phyloP scores from a whole-genome alignment of 345 rosid species.

The Eucalyptus camaldulensis region DNA sequence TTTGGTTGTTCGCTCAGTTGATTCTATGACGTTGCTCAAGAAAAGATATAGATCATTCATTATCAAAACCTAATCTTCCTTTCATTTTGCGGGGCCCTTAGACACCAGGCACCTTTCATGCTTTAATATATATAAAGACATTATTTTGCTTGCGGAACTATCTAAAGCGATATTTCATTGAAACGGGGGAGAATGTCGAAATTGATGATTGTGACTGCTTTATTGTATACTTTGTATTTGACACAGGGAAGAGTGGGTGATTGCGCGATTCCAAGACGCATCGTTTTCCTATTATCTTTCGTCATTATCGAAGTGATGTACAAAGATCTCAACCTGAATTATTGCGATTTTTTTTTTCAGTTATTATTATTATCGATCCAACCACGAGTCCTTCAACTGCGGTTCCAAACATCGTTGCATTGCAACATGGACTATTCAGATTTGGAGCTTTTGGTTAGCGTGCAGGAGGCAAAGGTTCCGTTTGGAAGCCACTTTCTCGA shows the following conservation, averaged over 20 bases:
- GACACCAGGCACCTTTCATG: background rate
- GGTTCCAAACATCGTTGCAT: background rate
- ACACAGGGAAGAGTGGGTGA: background rate
- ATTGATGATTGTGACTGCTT: background rate
- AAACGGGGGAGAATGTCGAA: background rate
- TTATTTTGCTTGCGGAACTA: background rate
- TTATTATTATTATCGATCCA: background rate
- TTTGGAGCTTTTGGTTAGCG: background rate
- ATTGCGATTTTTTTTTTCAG: background rate
- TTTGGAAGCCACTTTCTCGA: background rate
- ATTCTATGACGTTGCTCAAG: background rate
- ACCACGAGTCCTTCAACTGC: background rate
- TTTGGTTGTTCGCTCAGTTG: rapidly evolving
- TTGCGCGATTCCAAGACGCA: rapidly evolving
- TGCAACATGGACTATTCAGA: background rate
- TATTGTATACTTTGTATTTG: background rate
- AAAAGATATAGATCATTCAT: background rate
- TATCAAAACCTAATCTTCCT: background rate
- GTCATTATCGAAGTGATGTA: background rate
- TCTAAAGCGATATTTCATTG: background rate
- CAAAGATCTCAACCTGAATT: background rate
- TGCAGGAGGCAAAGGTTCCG: no score
- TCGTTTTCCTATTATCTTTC: background rate
- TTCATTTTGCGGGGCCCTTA: background rate
- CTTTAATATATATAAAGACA: background rate